Evolutionary conservation across 495 filamentous ascomycete genomes (phyloP), one percentile per base, ranked within the genome.

Genomic region (Clavariopsis aquatica): DNA sequence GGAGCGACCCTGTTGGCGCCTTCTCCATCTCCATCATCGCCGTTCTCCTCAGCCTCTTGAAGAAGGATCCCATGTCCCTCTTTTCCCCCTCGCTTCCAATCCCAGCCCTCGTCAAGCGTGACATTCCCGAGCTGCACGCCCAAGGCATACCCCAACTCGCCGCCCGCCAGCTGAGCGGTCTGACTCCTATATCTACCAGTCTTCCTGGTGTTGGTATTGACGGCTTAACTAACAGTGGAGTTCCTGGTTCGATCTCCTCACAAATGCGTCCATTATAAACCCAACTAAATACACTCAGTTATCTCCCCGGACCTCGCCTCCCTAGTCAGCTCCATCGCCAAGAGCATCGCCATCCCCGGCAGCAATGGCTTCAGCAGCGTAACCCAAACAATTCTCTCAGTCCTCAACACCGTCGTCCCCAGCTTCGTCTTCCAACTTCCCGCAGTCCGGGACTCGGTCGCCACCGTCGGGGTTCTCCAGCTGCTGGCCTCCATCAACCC

Each of bases 361-460:
- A 55, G 57, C 47, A 47, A 23, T 57, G 19, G 59, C 29, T 27
- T 17, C 34, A 17, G 38, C 5, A 43, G 38, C 24, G 22, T 64
- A n/a, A 64, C 60, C n/a, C 17, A 10, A 1, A 46, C 41, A 31
- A 63, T 68, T 55, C 38, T 59, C 45, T 13, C 22, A 27, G 34
- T 56, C 20, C 53, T 69, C 53, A 53, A 57, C 31, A 46, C 52
- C 41, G 59, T 57, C 43, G 59, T 62, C 10, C 65, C 65, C 46
- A 41, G 43, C 28, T 68, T 64, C 66, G 36, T 64, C 61, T 69
- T 69, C 66, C 38, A 64, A 57, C 66, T 61, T 0, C 61, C 66
- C 38, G 55, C 60, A 31, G 60, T 68, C 8, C 65, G 60, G 27
- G 61, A 65, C 61, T 38, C 55, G 0, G 54, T 58, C 38, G 28